phyloP scores from a whole-genome alignment of 768 basidiomycete genomes.

The Panaeolus papilionaceus region DNA sequence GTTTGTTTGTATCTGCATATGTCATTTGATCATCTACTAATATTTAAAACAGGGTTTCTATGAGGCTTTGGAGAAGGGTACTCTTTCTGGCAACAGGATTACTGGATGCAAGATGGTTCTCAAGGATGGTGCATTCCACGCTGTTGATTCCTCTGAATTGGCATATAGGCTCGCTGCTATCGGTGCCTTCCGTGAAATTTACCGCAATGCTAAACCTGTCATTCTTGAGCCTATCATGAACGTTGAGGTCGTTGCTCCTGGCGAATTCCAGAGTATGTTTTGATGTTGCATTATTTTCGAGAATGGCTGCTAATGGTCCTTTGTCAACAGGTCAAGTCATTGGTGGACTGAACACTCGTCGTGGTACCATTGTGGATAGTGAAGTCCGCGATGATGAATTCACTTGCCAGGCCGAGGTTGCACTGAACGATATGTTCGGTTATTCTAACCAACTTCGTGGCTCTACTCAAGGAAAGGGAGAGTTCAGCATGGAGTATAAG shows the following conservation, averaged over 20 bases:
- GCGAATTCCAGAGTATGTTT: slow-evolving; percentile 88
- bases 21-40: too few species aligned
- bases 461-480: slow-evolving; percentile 95
- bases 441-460: slow-evolving; percentile 94
- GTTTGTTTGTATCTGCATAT: too few species aligned
- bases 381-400: slow-evolving; percentile 99
- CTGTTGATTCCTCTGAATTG: slow-evolving; percentile 95
- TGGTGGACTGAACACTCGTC: slow-evolving; percentile 89
- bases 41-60: slow-evolving; percentile 77
- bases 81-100: slow-evolving; percentile 87
- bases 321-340: slow-evolving; percentile 75
- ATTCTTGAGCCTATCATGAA: slow-evolving; percentile 99
- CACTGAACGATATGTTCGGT: slow-evolving; percentile 98
- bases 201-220: slow-evolving; percentile 74
- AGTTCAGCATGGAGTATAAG: slow-evolving; percentile 84
- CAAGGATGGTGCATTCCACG: slow-evolving; percentile 91
- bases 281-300: not conserved
- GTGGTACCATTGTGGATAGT: slow-evolving; percentile 94
- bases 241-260: slow-evolving; percentile 95
- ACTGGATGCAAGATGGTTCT: slow-evolving; percentile 87
- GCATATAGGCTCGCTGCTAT: slow-evolving; percentile 93
- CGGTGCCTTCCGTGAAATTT: slow-evolving; percentile 92
- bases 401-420: slow-evolving; percentile 88
- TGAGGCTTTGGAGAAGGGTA: slow-evolving; percentile 92
- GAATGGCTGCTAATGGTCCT: slow-evolving; percentile 16